Conservation (phyloP, 768 basidiomycete genomes). For the Asterophora lycoperdoides region DNA sequence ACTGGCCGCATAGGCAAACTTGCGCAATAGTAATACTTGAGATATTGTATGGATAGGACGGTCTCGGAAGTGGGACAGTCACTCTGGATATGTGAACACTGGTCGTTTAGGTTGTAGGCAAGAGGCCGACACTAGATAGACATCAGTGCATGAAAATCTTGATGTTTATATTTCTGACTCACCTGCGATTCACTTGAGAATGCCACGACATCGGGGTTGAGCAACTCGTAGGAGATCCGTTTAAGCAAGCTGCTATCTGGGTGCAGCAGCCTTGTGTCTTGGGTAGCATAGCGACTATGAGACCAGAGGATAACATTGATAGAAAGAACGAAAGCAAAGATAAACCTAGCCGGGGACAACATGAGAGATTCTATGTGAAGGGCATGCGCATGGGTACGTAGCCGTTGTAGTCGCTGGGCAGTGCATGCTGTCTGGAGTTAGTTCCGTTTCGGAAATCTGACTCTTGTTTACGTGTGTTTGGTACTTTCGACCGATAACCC, state of each 20-base stretch:
- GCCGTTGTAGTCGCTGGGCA: background rate
- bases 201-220: slow-evolving; percentile 22
- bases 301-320: slow-evolving; percentile 67
- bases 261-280: slow-evolving; percentile 19
- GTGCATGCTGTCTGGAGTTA: background rate
- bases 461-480: background rate
- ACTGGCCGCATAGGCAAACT: slow-evolving; percentile 49
- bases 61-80: slow-evolving; percentile 59
- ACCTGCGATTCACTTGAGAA: slow-evolving; percentile 22
- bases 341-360: slow-evolving; percentile 44
- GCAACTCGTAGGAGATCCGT: slow-evolving; percentile 36
- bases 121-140: slow-evolving; percentile 60
- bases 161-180: slow-evolving; percentile 1
- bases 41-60: slow-evolving; percentile 66
- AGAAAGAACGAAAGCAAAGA: slow-evolving; percentile 50
- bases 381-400: slow-evolving; percentile 13
- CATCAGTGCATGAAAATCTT: background rate
- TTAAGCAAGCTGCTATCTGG: slow-evolving; percentile 36
- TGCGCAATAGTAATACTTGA: slow-evolving; percentile 69
- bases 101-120: slow-evolving; percentile 44
- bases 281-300: slow-evolving; percentile 44
- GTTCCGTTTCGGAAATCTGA: background rate
- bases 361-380: slow-evolving; percentile 30
- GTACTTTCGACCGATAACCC: no score
- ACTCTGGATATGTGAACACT: slow-evolving; percentile 61